These are phyloP conservation scores for Krasilnikovozyma curviuscula DNA, from an alignment of 768 basidiomycete genomes.

Conservation along the genomic window DNA sequence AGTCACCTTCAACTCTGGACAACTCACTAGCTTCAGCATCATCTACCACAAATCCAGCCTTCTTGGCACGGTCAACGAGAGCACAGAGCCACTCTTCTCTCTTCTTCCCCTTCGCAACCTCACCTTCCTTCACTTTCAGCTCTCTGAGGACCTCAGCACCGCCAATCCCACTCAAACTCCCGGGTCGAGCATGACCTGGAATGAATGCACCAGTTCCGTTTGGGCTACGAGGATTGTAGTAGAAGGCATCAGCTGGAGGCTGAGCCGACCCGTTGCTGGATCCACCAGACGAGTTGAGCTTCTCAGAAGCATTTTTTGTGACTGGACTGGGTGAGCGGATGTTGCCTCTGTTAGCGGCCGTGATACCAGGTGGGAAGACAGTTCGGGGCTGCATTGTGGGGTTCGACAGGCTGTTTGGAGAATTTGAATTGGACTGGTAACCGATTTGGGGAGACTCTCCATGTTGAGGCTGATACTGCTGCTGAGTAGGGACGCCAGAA, in stretches of 20 bases:
- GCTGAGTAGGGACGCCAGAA: not conserved
- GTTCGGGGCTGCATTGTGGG: too few relatives aligned
- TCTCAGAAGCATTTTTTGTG: too few relatives aligned
- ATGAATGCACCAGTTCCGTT: not conserved
- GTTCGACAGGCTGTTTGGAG: too few relatives aligned
- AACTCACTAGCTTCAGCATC: slow-evolving; percentile 23
- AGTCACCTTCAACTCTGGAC: slow-evolving; percentile 42
- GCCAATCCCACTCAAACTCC: slow-evolving; percentile 11
- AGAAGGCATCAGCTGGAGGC: slow-evolving; percentile 45
- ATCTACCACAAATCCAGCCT: slow-evolving; percentile 52
- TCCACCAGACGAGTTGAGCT: not conserved
- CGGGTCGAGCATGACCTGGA: slow-evolving; percentile 7
- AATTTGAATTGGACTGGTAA: too few relatives aligned
- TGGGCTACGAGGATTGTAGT: slow-evolving; percentile 24
- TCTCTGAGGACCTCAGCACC: slow-evolving; percentile 54
- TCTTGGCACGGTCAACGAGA: slow-evolving; percentile 51
- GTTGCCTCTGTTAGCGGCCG: too few relatives aligned
- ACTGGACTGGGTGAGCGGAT: too few relatives aligned
- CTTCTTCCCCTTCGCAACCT: slow-evolving; percentile 54
- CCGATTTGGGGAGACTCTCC: not conserved
- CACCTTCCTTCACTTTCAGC: slow-evolving; percentile 60
- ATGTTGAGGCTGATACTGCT: not conserved
- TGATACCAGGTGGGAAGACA: too few relatives aligned
- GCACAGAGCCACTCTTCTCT: slow-evolving; percentile 73
- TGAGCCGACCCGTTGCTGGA: slow-evolving; percentile 23